Percentiles rank a stretch among this genome's conserved stretches.
These are phyloP conservation scores for Monoraphidium neglectum DNA, from an alignment of 139 green algal species.

Conservation along the genomic window DNA sequence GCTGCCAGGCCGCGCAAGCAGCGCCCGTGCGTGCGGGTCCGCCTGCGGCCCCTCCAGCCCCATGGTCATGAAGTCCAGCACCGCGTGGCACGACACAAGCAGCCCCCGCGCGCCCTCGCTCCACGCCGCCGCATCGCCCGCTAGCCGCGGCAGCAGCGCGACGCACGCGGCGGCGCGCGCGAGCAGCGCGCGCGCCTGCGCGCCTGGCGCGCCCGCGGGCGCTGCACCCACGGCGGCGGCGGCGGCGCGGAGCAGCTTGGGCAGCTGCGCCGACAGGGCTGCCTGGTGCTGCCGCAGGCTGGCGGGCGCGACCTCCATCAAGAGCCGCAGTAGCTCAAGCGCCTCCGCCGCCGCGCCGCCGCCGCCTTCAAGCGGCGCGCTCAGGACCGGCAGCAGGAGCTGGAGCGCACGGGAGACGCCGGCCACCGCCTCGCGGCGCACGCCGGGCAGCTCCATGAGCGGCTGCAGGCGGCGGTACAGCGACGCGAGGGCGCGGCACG, in stretches of 20 bases:
- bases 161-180: conserved; percentile 6
- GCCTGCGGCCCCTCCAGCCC: conserved; percentile 6
- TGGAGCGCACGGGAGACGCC: conserved; percentile 37
- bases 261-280: conserved; percentile 22
- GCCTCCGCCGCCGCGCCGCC: background rate
- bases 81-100: conserved; percentile 19
- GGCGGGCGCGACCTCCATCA: conserved; percentile 20
- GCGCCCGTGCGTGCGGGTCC: background rate
- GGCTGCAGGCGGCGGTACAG: conserved; percentile 42
- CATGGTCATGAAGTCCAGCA: conserved; percentile 19
- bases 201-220: background rate
- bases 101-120: conserved; percentile 33
- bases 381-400: conserved; percentile 20
- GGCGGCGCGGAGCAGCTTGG: conserved; percentile 10
- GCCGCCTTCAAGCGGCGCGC: background rate
- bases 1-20: background rate
- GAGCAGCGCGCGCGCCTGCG: conserved; percentile 3
- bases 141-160: conserved; percentile 30
- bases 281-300: background rate
- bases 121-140: conserved; percentile 40
- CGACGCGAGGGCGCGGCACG: conserved; percentile 9
- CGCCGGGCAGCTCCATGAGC: conserved; percentile 52
- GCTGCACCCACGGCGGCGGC: conserved; percentile 4
- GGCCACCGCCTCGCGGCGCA: conserved; percentile 41
- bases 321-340: conserved; percentile 5